Evolutionary conservation across 805 yeast genomes (phyloP), one percentile per base, ranked within the genome.

Genomic region (Ogataea philodendri): DNA sequence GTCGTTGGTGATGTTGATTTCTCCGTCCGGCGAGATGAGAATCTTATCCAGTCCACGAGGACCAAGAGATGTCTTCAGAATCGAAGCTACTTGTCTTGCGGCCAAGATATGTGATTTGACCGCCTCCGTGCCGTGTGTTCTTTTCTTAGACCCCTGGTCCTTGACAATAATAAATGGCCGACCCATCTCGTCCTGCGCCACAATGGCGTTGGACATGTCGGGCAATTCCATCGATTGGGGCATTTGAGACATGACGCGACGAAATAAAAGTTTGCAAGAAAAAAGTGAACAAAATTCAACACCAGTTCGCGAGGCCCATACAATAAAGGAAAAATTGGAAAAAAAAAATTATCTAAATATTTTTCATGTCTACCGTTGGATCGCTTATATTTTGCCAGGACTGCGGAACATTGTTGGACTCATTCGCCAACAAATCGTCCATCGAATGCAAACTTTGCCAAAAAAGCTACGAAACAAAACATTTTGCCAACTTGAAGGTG

Each of bases 131-230:
- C 94, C 94, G 49, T 82, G 88, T 7, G 75, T 69, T 59, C 89
- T 72, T 40, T 62, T 57, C 44, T 67, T 67, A 24, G 57, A 52
- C 4, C 70, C 70, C 41, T 67, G 72, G 42, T 93, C 99, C 60
- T 93, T 79, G 35, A 93, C 99, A 59, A 93, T 93, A 57, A 93
- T 90, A 60, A 93, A 87, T 14, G 99, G 99, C 64, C 98, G 81
- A 14, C 99, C 99, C 89, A 84, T 86, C 64, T 93, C 99, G 62
- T 93, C 99, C 65, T 90, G 98, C 3, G 98, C 97, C 69, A 93
- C 87, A 53, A 93, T 88, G 64, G 98, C 98, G 57, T 94, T 93
- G 50, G 97, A 89, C 74, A 93, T 70, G 62, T 93, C 98, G 25
- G 96, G 96, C 84, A 78, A 74, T 29, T 63, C 66, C 62, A 66